Base-by-base conservation (phyloP, 2,329 filamentous ascomycete species). In the Diplodia scrobiculata region DNA sequence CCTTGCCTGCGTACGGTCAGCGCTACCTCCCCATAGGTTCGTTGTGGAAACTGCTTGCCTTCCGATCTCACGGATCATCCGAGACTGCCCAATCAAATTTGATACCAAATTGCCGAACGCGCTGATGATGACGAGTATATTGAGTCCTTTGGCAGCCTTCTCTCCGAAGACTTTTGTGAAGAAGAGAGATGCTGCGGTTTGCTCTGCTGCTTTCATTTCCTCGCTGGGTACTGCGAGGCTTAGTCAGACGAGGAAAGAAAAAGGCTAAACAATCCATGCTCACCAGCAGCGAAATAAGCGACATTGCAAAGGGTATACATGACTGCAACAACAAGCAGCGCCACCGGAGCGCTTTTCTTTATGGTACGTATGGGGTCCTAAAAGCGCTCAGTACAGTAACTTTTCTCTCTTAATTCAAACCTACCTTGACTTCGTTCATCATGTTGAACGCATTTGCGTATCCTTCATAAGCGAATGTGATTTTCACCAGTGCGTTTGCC, bases 81-180 rank as follows among this genome's bases (percentile, higher is more conserved):
- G 71, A 1, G 73, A 73, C 10, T 68, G 66, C 3, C 74, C 74
- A 52, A 76, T 73, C 5, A 75, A 72, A 14, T 73, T 71, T 13
- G 53, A 55, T 83, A 91, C 87, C 9, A 91, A 88, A 72, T 91
- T 91, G 0, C 89, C 89, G 1, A 82, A 84, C 0, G 87, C 88
- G 1, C 87, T 89, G 21, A 90, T 76, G 0, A 89, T 88, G 38
- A 91, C 87, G 2, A 91, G 77, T 2, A 90, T 76, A 1, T 79
- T 80, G 41, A 82, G 82, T 0, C 88, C 89, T 25, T 58, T 54
- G 0, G 79, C 79, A 1, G 79, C 63, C 0, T 29, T 34, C 17
- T 55, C 76, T 0, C 88, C 89, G 73, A 91, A 90, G 0, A 87
- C 78, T 7, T 82, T 79, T 67, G 88, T 82, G 69, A 91, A 91